Evolutionary conservation across 2,329 filamentous ascomycete species (phyloP).

Genomic region (Arthrobotrys sphaeroides): DNA sequence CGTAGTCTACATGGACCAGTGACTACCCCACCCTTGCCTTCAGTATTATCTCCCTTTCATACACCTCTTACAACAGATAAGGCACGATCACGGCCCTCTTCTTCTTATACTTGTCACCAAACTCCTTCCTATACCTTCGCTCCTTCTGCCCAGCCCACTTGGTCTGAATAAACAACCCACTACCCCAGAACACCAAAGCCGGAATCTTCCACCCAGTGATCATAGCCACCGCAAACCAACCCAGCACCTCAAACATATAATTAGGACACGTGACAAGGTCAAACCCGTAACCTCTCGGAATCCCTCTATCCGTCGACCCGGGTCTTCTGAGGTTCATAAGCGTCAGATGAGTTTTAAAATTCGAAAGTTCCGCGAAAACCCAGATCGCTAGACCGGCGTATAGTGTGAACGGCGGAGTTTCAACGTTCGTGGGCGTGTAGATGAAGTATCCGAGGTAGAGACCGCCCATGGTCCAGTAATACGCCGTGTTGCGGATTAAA

Average conservation of each 20-base stretch:
- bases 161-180: conserved; percentile 82
- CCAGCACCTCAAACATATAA: conserved; percentile 90
- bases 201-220: conserved; percentile 78
- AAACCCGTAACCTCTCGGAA: conserved; percentile 87
- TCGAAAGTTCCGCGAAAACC: conserved; percentile 79
- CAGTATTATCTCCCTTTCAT: no score
- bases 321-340: conserved; percentile 79
- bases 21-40: no score
- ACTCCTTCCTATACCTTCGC: conserved; percentile 85
- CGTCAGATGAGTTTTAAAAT: conserved; percentile 80
- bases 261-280: conserved; percentile 91
- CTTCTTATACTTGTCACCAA: conserved; percentile 92
- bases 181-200: conserved; percentile 77
- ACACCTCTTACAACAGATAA: conserved; percentile 67
- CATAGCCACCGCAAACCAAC: conserved; percentile 84
- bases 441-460: conserved; percentile 83
- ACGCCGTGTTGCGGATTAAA: conserved; percentile 92
- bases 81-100: conserved; percentile 88
- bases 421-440: conserved; percentile 75
- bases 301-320: conserved; percentile 85
- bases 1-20: no score
- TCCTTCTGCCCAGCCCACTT: conserved; percentile 93
- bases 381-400: conserved; percentile 77
- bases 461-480: conserved; percentile 91
- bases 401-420: conserved; percentile 64